Percentiles rank a stretch among this genome's conserved stretches.
These are phyloP conservation scores for Yamadazyma membranifaciens DNA, from an alignment of 1,139 yeast genomes.

Conservation along the genomic window DNA sequence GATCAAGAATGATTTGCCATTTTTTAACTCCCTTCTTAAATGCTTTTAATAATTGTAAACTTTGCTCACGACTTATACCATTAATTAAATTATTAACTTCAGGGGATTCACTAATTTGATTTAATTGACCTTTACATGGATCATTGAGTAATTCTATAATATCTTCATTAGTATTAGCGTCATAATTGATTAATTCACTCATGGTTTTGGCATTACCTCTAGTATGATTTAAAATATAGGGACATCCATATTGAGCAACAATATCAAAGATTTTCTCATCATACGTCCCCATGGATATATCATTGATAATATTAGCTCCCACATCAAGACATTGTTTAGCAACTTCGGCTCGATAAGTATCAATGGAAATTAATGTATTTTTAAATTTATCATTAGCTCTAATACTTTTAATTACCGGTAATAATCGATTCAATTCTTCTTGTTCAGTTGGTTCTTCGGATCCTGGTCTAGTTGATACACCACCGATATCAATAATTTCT, in stretches of 20 bases:
- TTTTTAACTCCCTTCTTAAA: conserved; percentile 63
- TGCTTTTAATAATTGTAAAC: conserved; percentile 56
- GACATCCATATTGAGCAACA: conserved; percentile 67
- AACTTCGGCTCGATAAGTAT: conserved; percentile 76
- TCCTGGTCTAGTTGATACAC: conserved; percentile 89
- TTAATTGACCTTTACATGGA: conserved; percentile 27
- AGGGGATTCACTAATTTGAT: conserved; percentile 15
- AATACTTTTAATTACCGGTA: conserved; percentile 67
- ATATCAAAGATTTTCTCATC: conserved; percentile 66
- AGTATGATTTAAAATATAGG: conserved; percentile 80
- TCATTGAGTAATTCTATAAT: conserved; percentile 35
- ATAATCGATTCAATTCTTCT: conserved; percentile 64
- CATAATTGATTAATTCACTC: conserved; percentile 60
- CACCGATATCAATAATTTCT: conserved; percentile 83
- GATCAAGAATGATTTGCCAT: conserved; percentile 92
- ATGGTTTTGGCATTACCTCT: conserved; percentile 81
- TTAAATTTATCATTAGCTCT: conserved; percentile 42
- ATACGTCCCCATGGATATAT: conserved; percentile 77
- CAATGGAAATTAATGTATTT: conserved; percentile 64
- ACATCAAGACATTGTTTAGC: conserved; percentile 65
- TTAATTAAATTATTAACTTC: conserved; percentile 36
- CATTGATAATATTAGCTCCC: conserved; percentile 93
- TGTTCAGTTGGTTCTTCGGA: conserved; percentile 55
- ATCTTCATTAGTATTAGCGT: conserved; percentile 37
- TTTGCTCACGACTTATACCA: conserved; percentile 65